Percentiles rank a stretch among this genome's conserved stretches.
Conservation (phyloP, 352 stramenopile genomes). For the Globisporangium paroecandrum region DNA sequence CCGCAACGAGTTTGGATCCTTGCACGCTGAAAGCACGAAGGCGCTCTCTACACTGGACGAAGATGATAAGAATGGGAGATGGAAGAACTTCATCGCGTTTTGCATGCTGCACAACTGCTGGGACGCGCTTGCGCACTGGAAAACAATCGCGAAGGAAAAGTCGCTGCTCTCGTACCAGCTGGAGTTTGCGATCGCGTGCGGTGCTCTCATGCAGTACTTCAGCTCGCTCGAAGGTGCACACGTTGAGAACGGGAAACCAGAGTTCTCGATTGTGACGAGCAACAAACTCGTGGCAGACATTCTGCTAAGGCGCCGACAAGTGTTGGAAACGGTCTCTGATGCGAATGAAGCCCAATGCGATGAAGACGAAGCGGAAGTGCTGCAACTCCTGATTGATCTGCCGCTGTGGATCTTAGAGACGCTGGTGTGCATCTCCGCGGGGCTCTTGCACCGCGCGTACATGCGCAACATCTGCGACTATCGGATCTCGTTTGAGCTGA, state of each 20-base stretch:
- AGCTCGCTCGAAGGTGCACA: constrained; percentile 28
- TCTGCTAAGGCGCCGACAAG: constrained; percentile 38
- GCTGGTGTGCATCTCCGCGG: constrained; percentile 60
- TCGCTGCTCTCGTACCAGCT: constrained; percentile 28
- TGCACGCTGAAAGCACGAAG: neutral
- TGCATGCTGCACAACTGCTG: constrained; percentile 52
- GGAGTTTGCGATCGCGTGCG: constrained; percentile 47
- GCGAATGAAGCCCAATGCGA: constrained; percentile 13
- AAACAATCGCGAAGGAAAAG: constrained; percentile 13
- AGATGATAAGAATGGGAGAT: constrained; percentile 11
- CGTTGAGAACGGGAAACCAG: constrained; percentile 7
- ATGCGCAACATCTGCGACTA: constrained; percentile 78
- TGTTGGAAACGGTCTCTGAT: constrained; percentile 14
- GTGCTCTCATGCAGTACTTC: constrained; percentile 42
- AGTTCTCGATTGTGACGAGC: constrained; percentile 19
- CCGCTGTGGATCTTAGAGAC: constrained; percentile 70
- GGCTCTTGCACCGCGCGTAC: constrained; percentile 64
- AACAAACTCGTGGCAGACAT: constrained; percentile 50
- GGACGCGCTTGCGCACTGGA: constrained; percentile 47
- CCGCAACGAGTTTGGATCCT: constrained; percentile 25
- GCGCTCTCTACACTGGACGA: constrained; percentile 9
- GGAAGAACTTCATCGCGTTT: constrained; percentile 51
- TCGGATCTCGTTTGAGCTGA: constrained; percentile 77
- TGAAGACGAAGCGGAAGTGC: constrained; percentile 18
- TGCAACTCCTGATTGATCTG: constrained; percentile 43